Evolutionary conservation across 805 yeast species (phyloP).

Genomic region (Candida odintsovae): DNA sequence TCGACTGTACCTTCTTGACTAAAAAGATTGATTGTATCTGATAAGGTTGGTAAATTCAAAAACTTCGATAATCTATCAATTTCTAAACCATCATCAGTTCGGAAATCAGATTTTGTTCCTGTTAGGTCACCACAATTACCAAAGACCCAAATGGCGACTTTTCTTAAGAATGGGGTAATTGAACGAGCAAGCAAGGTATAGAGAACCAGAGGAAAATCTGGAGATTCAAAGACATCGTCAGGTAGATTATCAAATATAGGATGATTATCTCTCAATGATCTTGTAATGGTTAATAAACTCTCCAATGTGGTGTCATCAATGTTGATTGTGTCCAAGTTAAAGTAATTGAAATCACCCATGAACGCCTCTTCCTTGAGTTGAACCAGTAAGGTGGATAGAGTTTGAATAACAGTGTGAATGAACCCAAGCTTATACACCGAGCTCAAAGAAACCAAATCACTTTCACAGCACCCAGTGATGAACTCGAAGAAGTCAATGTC

Average conservation of each 20-base stretch:
- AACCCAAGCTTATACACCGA: conserved; percentile 44
- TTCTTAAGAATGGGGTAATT: conserved; percentile 59
- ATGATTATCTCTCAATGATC: conserved; percentile 20
- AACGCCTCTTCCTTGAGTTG: conserved; percentile 24
- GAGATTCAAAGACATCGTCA: conserved; percentile 20
- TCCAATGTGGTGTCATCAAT: conserved; percentile 8
- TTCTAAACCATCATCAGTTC: conserved; percentile 31
- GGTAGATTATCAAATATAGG: conserved; percentile 25
- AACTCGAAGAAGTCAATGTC: conserved; percentile 47
- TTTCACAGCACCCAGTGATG: conserved; percentile 44
- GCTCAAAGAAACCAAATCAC: conserved; percentile 40
- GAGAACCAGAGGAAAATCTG: conserved; percentile 32
- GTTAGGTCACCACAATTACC: conserved; percentile 42
- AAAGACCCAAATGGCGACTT: conserved; percentile 49
- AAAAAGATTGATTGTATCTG: conserved; percentile 15
- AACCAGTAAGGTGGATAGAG: conserved; percentile 18
- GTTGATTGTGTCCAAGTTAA: conserved; percentile 29
- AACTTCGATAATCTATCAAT: conserved; percentile 47
- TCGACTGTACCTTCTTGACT: conserved; percentile 21
- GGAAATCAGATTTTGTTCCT: conserved; percentile 18
- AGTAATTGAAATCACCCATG: conserved; percentile 22
- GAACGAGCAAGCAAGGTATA: conserved; percentile 52
- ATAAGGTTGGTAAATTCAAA: conserved; percentile 40
- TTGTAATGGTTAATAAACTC: conserved; percentile 7
- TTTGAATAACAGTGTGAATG: conserved; percentile 48